Evolutionary conservation across 1,284 basidiomycete genomes (phyloP).

Genomic region (Cryptococcus sp.): DNA sequence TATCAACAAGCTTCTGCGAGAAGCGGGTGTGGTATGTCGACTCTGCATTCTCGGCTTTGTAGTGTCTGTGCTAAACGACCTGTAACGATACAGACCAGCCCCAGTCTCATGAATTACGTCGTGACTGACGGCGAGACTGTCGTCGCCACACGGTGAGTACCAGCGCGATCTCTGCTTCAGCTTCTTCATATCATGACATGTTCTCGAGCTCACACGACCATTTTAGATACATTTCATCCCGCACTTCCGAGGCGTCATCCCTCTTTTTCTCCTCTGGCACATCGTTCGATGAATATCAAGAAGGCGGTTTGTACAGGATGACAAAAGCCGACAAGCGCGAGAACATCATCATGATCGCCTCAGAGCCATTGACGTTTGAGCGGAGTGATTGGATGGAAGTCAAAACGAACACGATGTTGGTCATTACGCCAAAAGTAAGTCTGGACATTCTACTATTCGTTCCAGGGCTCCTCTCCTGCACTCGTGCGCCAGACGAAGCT

Average conservation of each 20-base stretch:
- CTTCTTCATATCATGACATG: background rate
- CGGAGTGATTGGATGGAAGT: constrained; percentile 76
- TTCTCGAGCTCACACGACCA: background rate
- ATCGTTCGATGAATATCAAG: constrained; percentile 85
- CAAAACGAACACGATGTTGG: constrained; percentile 87
- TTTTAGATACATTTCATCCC: constrained; percentile 77
- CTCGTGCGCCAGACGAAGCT: too few relatives aligned
- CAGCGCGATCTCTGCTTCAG: background rate
- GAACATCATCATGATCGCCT: constrained; percentile 88
- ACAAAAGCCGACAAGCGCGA: constrained; percentile 88
- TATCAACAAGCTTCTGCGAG: constrained; percentile 75
- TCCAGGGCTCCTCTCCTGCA: too few relatives aligned
- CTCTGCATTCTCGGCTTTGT: background rate
- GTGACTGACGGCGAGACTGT: constrained; percentile 92
- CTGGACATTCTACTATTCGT: too few relatives aligned
- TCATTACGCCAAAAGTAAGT: constrained; percentile 84
- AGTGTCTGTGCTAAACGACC: background rate
- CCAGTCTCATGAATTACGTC: constrained; percentile 93
- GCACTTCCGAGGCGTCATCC: constrained; percentile 88
- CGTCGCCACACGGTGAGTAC: constrained; percentile 71
- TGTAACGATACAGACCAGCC: constrained; percentile 56
- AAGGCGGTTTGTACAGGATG: constrained; percentile 88
- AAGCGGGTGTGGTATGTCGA: constrained; percentile 64
- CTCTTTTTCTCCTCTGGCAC: constrained; percentile 95
- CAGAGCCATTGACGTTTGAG: constrained; percentile 91